These are phyloP conservation scores for Ophiostoma novo-ulmi DNA, from an alignment of 2,329 filamentous ascomycete species.

Conservation along the genomic window DNA sequence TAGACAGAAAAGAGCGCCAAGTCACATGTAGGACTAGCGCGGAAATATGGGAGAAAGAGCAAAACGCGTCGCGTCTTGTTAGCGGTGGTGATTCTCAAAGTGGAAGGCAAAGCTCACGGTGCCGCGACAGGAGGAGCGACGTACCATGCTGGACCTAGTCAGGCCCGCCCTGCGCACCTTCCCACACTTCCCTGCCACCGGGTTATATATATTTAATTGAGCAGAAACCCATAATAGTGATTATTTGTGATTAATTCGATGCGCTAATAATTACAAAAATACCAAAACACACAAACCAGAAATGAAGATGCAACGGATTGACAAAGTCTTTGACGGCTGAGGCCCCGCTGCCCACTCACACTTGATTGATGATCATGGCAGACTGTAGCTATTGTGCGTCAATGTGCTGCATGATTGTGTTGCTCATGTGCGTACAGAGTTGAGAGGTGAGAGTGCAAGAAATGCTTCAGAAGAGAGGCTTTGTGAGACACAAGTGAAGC, in stretches of 20 bases:
- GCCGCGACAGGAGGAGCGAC: constrained; percentile 13
- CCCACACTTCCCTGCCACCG: constrained; percentile 18
- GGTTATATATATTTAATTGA: neutral
- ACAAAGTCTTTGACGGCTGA: constrained; percentile 16
- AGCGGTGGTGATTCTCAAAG: constrained; percentile 14
- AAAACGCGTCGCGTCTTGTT: constrained; percentile 27
- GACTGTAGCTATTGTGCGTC: no score
- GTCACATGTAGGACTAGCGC: constrained; percentile 27
- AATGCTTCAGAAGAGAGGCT: no score
- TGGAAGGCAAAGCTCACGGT: constrained; percentile 19
- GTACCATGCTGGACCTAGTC: constrained; percentile 14
- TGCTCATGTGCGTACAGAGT: neutral
- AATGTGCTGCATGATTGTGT: neutral
- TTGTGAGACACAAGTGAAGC: neutral
- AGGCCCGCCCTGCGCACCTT: constrained; percentile 12
- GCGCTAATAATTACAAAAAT: neutral
- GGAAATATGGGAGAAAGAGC: constrained; percentile 17
- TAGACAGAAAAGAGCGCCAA: constrained; percentile 27
- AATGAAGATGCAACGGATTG: constrained; percentile 2
- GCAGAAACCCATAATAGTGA: neutral
- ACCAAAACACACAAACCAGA: neutral
- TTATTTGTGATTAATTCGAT: neutral
- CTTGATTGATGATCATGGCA: constrained; percentile 6
- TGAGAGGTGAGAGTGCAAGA: no score
- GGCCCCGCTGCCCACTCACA: constrained; percentile 23